Evolutionary conservation across 495 filamentous ascomycete genomes (phyloP).

Genomic region (Penicillium macrosclerotiorum): DNA sequence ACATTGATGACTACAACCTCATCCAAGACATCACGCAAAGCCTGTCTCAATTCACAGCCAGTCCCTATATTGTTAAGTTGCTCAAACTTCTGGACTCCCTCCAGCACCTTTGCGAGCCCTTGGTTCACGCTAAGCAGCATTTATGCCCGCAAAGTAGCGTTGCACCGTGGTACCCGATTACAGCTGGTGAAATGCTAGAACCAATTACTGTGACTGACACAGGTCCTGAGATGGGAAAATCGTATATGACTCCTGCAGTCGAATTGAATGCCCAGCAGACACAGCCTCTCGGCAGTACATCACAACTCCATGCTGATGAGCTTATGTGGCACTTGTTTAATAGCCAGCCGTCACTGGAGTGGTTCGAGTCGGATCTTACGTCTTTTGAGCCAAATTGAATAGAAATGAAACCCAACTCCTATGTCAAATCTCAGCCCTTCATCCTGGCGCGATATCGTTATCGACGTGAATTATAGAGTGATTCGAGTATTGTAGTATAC

Average conservation of each 20-base stretch:
- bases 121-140: conserved; percentile 17
- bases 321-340: conserved; percentile 34
- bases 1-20: conserved; percentile 25
- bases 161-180: conserved; percentile 12
- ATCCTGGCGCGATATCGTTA: too few species aligned
- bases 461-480: too few species aligned
- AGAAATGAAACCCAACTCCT: too few species aligned
- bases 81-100: conserved; percentile 20
- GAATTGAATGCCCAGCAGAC: not conserved
- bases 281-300: conserved; percentile 1
- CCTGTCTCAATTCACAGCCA: conserved; percentile 21
- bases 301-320: conserved; percentile 14
- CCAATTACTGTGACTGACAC: not conserved
- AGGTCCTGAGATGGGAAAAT: not conserved
- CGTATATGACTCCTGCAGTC: not conserved
- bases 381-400: not conserved
- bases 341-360: conserved; percentile 26
- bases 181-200: not conserved
- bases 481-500: too few species aligned
- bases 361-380: conserved; percentile 16
- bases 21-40: conserved; percentile 21
- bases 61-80: conserved; percentile 23
- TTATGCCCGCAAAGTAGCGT: conserved; percentile 9
- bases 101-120: conserved; percentile 22
- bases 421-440: too few species aligned